Evolutionary conservation across 768 basidiomycete species (phyloP).

Genomic region (Termitomyces sp.): DNA sequence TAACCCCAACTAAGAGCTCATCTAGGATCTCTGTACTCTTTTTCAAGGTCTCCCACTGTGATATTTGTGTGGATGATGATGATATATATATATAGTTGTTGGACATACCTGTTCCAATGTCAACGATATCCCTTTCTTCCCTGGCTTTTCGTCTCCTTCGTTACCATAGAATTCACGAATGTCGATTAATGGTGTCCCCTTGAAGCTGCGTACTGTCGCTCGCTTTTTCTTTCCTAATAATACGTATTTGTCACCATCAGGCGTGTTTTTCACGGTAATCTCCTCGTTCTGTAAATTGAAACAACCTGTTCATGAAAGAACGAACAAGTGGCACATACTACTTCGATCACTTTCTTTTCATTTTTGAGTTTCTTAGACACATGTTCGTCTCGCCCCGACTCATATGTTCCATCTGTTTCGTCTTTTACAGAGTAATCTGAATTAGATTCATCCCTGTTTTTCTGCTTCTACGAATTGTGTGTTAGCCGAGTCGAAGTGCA

Average conservation of each 20-base stretch:
- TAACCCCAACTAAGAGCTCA: constrained; percentile 32
- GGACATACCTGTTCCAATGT: constrained; percentile 52
- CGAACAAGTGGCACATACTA: not conserved
- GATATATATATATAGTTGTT: not conserved
- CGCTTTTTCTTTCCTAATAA: constrained; percentile 72
- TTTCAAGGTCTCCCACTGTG: constrained; percentile 57
- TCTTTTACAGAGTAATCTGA: constrained; percentile 11
- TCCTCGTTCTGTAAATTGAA: constrained; percentile 6
- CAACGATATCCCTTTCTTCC: constrained; percentile 77
- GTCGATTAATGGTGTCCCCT: constrained; percentile 55
- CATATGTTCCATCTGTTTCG: constrained; percentile 10
- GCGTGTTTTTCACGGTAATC: constrained; percentile 19
- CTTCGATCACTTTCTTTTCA: not conserved
- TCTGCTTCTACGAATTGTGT: constrained; percentile 1
- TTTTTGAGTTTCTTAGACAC: constrained; percentile 32
- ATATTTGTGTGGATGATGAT: not conserved
- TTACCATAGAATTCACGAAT: constrained; percentile 68
- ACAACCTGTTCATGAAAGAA: not conserved
- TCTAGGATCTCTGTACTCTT: constrained; percentile 40
- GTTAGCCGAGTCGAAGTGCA: not conserved
- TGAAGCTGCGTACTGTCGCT: constrained; percentile 44
- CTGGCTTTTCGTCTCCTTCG: constrained; percentile 58
- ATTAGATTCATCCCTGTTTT: constrained; percentile 11
- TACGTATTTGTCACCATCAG: constrained; percentile 49
- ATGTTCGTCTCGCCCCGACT: constrained; percentile 3